phyloP scores from a whole-genome alignment of 495 filamentous ascomycete species.

The Tuber umbilicatum region DNA sequence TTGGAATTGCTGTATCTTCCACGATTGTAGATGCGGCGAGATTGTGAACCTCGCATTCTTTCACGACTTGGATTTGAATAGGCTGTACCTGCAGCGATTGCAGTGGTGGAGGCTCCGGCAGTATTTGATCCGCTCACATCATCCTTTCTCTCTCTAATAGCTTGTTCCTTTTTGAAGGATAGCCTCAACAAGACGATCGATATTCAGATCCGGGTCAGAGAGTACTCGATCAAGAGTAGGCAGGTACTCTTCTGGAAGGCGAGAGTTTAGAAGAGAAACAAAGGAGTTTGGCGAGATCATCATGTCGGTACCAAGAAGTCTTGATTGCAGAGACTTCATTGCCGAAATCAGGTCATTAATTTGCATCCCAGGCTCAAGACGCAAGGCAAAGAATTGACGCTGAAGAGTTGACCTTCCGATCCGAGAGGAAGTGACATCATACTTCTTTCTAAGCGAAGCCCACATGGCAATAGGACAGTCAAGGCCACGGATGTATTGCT shows the following conservation, averaged over 20 bases:
- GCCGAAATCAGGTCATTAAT: too few relatives aligned
- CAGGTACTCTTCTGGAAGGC: not conserved
- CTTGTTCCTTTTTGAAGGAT: not conserved
- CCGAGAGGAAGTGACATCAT: too few relatives aligned
- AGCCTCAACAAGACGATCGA: not conserved
- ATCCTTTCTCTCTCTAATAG: not conserved
- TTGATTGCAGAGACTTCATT: not conserved
- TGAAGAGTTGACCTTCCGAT: too few relatives aligned
- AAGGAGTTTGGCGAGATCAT: not conserved
- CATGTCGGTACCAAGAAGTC: not conserved
- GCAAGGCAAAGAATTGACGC: too few relatives aligned
- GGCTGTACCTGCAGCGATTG: fast-evolving
- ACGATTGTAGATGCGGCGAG: fast-evolving
- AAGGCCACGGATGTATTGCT: not conserved
- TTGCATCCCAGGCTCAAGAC: too few relatives aligned
- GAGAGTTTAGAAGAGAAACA: not conserved
- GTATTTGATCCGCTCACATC: not conserved
- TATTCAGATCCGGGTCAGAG: not conserved
- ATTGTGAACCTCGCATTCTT: too few relatives aligned
- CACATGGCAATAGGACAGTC: too few relatives aligned
- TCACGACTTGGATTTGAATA: too few relatives aligned
- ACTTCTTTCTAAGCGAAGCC: too few relatives aligned
- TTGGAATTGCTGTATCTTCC: not conserved
- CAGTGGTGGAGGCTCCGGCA: not conserved
- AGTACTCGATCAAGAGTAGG: not conserved